Conservation (phyloP, 495 filamentous ascomycete genomes). For the Talaromyces thailandensis region DNA sequence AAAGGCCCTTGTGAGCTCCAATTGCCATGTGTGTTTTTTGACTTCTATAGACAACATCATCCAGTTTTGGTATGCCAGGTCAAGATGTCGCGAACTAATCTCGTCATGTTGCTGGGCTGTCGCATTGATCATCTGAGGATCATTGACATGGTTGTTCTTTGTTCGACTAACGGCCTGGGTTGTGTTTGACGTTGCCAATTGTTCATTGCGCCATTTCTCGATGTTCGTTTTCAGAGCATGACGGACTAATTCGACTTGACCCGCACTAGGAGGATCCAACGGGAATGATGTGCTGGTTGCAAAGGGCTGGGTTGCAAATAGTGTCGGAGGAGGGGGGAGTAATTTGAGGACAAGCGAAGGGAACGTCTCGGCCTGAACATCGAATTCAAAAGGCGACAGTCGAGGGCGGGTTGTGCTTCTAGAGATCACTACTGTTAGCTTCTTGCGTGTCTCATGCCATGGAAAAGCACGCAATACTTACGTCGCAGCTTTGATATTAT, state of each 20-base stretch:
- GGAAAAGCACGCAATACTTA: constrained; percentile 29
- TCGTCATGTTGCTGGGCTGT: constrained; percentile 50
- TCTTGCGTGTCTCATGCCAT: background rate
- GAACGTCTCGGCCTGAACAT: constrained; percentile 70
- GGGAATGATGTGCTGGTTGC: constrained; percentile 66
- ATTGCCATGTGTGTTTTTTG: constrained; percentile 58
- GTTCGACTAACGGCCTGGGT: constrained; percentile 14
- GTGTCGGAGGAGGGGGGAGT: constrained; percentile 65
- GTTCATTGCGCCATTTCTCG: constrained; percentile 46
- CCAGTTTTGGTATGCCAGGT: constrained; percentile 66
- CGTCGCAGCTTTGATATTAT: constrained; percentile 74
- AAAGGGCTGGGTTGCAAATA: constrained; percentile 64
- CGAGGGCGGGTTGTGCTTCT: constrained; percentile 20
- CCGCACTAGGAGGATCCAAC: constrained; percentile 56
- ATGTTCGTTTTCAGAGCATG: constrained; percentile 57
- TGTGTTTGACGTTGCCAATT: constrained; percentile 22
- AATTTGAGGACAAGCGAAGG: constrained; percentile 73
- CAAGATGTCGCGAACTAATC: constrained; percentile 54
- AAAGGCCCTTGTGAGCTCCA: constrained; percentile 69
- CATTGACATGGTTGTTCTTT: constrained; percentile 18
- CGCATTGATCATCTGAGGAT: constrained; percentile 32
- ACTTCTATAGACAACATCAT: constrained; percentile 43
- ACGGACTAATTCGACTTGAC: constrained; percentile 62
- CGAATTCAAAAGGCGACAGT: constrained; percentile 67
- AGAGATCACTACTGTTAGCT: constrained; percentile 1